Evolutionary conservation across 2,329 filamentous ascomycete species (phyloP).

Genomic region (Colletotrichum lupini): DNA sequence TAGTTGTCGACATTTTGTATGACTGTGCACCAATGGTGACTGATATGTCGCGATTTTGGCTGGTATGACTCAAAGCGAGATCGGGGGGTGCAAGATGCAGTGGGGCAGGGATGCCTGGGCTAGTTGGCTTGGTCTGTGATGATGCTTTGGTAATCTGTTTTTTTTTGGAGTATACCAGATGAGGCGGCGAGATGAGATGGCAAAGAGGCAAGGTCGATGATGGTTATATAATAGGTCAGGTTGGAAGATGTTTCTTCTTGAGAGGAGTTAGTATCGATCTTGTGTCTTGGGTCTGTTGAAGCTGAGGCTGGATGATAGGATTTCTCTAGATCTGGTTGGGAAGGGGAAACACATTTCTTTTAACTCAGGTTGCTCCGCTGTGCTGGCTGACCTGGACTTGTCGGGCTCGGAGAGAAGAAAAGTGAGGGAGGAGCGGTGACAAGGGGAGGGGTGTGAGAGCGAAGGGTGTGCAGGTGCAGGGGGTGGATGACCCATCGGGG

Average conservation of each 20-base stretch:
- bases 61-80: slow-evolving; percentile 36
- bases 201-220: background rate
- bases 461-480: slow-evolving; percentile 24
- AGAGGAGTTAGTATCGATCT: background rate
- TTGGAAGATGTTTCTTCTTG: slow-evolving; percentile 24
- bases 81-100: slow-evolving; percentile 20
- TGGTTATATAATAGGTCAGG: slow-evolving; percentile 16
- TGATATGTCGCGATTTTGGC: slow-evolving; percentile 35
- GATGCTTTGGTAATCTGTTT: slow-evolving; percentile 21
- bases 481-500: slow-evolving; percentile 17
- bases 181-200: background rate
- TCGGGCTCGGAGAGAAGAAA: slow-evolving; percentile 36
- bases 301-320: slow-evolving; percentile 16
- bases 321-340: slow-evolving; percentile 9
- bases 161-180: background rate
- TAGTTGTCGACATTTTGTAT: slow-evolving; percentile 46
- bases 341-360: slow-evolving; percentile 34
- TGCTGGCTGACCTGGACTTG: slow-evolving; percentile 15
- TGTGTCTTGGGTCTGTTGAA: slow-evolving; percentile 24
- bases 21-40: slow-evolving; percentile 31
- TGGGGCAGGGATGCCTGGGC: slow-evolving; percentile 34
- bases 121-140: slow-evolving; percentile 27
- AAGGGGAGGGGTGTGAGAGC: slow-evolving; percentile 24
- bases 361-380: slow-evolving; percentile 26
- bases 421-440: slow-evolving; percentile 32